A percentile compares a stretch with the other conserved stretches of the same genome.
phyloP scores from a whole-genome alignment of 2,329 filamentous ascomycete genomes.

The Alternaria incomplexa region DNA sequence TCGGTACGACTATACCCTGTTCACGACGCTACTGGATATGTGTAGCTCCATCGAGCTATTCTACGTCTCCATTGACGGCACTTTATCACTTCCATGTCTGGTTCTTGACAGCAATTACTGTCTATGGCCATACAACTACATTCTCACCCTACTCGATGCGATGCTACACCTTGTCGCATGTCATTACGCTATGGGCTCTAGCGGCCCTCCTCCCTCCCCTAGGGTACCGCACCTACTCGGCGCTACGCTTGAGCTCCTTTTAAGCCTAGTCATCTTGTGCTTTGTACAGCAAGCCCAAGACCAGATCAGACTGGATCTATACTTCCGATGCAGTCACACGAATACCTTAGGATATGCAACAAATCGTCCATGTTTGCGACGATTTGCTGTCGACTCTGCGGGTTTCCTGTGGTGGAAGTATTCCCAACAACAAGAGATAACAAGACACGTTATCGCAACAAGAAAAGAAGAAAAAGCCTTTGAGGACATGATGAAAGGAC shows the following conservation, averaged over 20 bases:
- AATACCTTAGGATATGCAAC: not conserved
- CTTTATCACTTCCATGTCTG: not conserved
- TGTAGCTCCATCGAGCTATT: conserved; percentile 8
- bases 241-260: conserved; percentile 33
- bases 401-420: not conserved
- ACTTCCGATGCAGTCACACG: not conserved
- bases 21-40: conserved; percentile 18
- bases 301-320: conserved; percentile 39
- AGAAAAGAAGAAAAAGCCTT: conserved; percentile 20
- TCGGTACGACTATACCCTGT: conserved; percentile 14
- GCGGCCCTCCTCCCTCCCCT: conserved; percentile 32
- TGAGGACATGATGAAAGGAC: conserved; percentile 24
- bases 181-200: conserved; percentile 8
- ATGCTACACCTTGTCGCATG: conserved; percentile 3
- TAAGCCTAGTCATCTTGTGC: conserved; percentile 41
- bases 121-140: not conserved
- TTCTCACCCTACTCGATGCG: conserved; percentile 2
- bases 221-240: conserved; percentile 24
- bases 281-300: conserved; percentile 13
- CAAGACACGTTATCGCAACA: conserved; percentile 9
- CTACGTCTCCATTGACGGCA: not conserved
- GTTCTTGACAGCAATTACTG: not conserved
- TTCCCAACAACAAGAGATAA: conserved; percentile 28
- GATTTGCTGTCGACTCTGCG: not conserved
- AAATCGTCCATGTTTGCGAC: not conserved